Evolutionary conservation across 2,329 filamentous ascomycete genomes (phyloP).

Genomic region (Cladophialophora chaetospira): DNA sequence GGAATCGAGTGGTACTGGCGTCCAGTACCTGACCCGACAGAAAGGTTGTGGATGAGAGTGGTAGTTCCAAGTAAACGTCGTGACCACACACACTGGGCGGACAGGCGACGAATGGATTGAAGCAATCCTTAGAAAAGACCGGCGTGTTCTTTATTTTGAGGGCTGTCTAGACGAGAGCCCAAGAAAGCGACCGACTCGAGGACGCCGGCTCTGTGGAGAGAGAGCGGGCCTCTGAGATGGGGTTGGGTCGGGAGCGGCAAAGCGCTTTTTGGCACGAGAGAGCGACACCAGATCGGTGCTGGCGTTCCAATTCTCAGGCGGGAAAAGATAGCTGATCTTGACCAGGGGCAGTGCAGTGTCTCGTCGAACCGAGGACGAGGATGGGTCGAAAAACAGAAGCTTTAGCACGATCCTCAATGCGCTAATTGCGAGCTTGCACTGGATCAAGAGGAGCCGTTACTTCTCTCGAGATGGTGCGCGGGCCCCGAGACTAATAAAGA

Average conservation of each 20-base stretch:
- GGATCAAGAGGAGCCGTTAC: constrained; percentile 23
- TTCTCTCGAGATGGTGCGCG: constrained; percentile 29
- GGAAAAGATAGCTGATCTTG: constrained; percentile 26
- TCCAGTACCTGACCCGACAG: constrained; percentile 21
- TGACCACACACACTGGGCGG: constrained; percentile 28
- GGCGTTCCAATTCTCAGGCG: constrained; percentile 15
- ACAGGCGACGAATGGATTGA: constrained; percentile 31
- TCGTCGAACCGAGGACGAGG: constrained; percentile 25
- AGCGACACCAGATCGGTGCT: constrained; percentile 29
- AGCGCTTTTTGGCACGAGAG: constrained; percentile 26
- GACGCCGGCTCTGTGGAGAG: constrained; percentile 25
- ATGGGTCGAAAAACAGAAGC: constrained; percentile 21
- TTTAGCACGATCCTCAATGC: constrained; percentile 25
- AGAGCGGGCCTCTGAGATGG: constrained; percentile 13
- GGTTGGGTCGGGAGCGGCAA: constrained; percentile 26
- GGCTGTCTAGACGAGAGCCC: constrained; percentile 26
- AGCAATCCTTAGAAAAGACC: constrained; percentile 33
- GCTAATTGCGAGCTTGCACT: constrained; percentile 28
- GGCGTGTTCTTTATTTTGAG: constrained; percentile 33
- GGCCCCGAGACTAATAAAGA: constrained; percentile 27
- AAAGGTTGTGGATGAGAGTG: constrained; percentile 29
- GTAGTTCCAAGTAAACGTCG: constrained; percentile 25
- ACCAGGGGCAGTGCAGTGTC: constrained; percentile 26
- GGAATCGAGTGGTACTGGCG: constrained; percentile 20
- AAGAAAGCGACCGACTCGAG: constrained; percentile 26